These are phyloP conservation scores for Amborella trichopoda DNA, from an alignment of 164 flowering plant genomes.

Conservation along the genomic window DNA sequence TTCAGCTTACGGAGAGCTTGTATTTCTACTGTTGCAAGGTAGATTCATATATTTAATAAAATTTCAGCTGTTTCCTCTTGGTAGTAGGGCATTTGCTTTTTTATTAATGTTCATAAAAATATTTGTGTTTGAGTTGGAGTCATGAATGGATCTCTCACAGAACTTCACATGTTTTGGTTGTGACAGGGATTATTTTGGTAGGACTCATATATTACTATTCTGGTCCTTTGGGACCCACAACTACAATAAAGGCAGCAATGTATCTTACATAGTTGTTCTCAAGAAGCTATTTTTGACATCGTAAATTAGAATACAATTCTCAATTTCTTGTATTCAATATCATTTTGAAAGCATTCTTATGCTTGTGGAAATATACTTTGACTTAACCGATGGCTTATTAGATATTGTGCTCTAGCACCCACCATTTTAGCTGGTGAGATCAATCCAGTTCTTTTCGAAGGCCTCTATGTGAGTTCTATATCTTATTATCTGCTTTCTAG, in stretches of 20 bases:
- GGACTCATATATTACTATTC: constrained; percentile 74
- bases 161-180: no score
- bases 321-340: no score
- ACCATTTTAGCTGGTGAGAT: constrained; percentile 76
- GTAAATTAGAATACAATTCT: no score
- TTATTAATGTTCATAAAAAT: background rate
- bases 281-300: background rate
- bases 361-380: no score
- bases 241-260: constrained; percentile 65
- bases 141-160: no score
- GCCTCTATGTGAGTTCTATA: constrained; percentile 64
- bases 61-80: background rate
- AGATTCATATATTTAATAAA: background rate
- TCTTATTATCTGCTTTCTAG: background rate
- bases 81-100: background rate
- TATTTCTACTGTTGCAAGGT: constrained; percentile 86
- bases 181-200: constrained; percentile 72
- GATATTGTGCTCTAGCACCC: constrained; percentile 89
- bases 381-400: constrained; percentile 22
- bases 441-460: constrained; percentile 85
- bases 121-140: no score
- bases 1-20: constrained; percentile 90
- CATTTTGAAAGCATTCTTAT: no score
- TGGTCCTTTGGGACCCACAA: constrained; percentile 47
- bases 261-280: constrained; percentile 32